Evolutionary conservation across 192 early-diverging fungal genomes (phyloP).

Genomic region (Gaertneriomyces sp.): DNA sequence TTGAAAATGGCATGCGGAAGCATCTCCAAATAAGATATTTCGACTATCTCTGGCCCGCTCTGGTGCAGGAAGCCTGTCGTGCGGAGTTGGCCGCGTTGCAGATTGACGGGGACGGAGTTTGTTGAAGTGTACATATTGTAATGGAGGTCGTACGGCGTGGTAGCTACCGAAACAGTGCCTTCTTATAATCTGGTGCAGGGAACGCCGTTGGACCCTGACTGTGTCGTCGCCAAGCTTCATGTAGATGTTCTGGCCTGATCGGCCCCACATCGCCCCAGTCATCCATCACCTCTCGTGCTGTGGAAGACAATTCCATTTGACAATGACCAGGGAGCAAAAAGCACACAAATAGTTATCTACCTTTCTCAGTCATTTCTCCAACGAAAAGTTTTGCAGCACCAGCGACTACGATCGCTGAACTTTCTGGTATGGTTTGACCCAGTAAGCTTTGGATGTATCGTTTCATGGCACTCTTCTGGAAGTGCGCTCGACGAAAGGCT

Average conservation of each 20-base stretch:
- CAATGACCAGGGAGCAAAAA: not conserved
- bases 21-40: slow-evolving; percentile 4
- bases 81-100: slow-evolving; percentile 3
- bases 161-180: slow-evolving; percentile 7
- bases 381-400: slow-evolving; percentile 91
- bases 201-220: slow-evolving; percentile 46
- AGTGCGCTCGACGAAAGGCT: slow-evolving; percentile 71
- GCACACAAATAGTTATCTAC: slow-evolving; percentile 25
- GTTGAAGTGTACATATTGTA: too few relatives aligned
- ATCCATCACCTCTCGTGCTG: slow-evolving; percentile 75
- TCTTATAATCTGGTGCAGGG: not conserved
- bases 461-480: slow-evolving; percentile 74
- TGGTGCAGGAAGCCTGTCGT: slow-evolving; percentile 20
- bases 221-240: slow-evolving; percentile 79
- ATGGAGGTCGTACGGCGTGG: too few relatives aligned
- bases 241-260: slow-evolving; percentile 77
- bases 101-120: too few relatives aligned
- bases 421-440: slow-evolving; percentile 56
- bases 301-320: not conserved
- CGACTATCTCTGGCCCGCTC: slow-evolving; percentile 9
- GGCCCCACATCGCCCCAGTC: slow-evolving; percentile 73
- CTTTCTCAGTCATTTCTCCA: slow-evolving; percentile 81
- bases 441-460: slow-evolving; percentile 7
- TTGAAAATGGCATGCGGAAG: not conserved
- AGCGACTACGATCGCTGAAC: slow-evolving; percentile 74